Percentiles rank a stretch among this genome's conserved stretches.
phyloP scores from a whole-genome alignment of 495 filamentous ascomycete species.

The Penicillium bialowiezense region DNA sequence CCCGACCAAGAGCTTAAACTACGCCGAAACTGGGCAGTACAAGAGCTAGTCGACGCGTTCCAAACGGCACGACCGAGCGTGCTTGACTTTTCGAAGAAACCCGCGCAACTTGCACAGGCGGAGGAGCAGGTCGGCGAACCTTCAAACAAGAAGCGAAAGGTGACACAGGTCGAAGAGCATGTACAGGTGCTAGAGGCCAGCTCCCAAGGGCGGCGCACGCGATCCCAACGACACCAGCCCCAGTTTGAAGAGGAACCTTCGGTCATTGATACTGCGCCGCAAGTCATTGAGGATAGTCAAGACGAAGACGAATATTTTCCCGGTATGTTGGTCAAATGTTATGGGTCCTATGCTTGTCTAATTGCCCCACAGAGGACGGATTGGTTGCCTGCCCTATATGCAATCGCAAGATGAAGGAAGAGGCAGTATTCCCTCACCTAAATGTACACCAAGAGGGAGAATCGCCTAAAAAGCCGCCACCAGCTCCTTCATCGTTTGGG shows the following conservation, averaged over 20 bases:
- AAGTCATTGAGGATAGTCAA: slow-evolving; percentile 38
- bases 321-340: slow-evolving; percentile 7
- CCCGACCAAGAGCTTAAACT: slow-evolving; percentile 78
- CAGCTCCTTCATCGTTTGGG: slow-evolving; percentile 28
- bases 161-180: slow-evolving; percentile 29
- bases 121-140: slow-evolving; percentile 16
- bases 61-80: slow-evolving; percentile 58
- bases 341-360: slow-evolving; percentile 23
- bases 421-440: slow-evolving; percentile 76
- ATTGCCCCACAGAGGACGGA: slow-evolving; percentile 59
- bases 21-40: slow-evolving; percentile 75
- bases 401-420: slow-evolving; percentile 67
- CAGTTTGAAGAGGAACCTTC: not conserved
- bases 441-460: slow-evolving; percentile 32
- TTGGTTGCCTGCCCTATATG: slow-evolving; percentile 83
- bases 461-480: slow-evolving; percentile 8
- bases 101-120: slow-evolving; percentile 13
- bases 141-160: slow-evolving; percentile 44
- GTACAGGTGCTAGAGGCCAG: slow-evolving; percentile 6
- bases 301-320: slow-evolving; percentile 34
- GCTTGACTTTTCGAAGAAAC: slow-evolving; percentile 55
- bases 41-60: slow-evolving; percentile 83
- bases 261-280: not conserved
- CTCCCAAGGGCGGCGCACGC: slow-evolving; percentile 36
- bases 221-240: slow-evolving; percentile 23